Evolutionary conservation across 805 yeast genomes (phyloP), one percentile per base, ranked within the genome.

Genomic region (Starmerella bacillaris): DNA sequence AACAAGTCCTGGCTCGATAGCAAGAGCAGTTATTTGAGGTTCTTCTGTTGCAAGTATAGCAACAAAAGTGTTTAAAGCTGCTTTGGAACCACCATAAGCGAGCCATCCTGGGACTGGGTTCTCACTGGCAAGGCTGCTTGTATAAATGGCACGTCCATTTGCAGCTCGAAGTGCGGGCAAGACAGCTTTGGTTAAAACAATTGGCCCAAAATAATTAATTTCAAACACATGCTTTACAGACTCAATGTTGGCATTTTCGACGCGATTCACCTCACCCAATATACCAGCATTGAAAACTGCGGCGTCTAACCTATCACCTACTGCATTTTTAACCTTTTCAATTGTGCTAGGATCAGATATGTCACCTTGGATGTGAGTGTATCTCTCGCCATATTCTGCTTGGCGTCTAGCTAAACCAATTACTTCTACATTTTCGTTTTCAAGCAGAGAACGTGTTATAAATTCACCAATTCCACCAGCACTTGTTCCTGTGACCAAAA

Each of bases 1-100:
- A 2, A 89, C 95, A 2, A 82, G 92, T 3, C 98, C 96, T 0
- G 96, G 96, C 0, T 94, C 94, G 18, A 89, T 65, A 0, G 94
- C 63, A 7, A 83, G 58, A 3, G 76, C 61, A 24, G 59, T 55
- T n/a, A 82, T 57, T 0, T 58, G 63, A 1, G 63, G 58, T 51
- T 78, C 83, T 48, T 83, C 94, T 4, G 58, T 60, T 1, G 79
- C 75, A 12, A 86, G 53, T 11, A 78, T 70, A 31, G 58, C 50
- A 5, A 79, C 72, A 35, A 82, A 65, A 47, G 75, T 82, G 54
- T 86, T 83, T 34, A 86, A 51, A 0, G 95, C 94, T 0, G 95
- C 94, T 54, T 86, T 86, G 5, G 94, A 74, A 4, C 84, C 60
- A 1, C 94, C 93, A 49, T 86, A 86, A 4, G 94, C 92, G 15